A percentile compares a stretch with the other conserved stretches of the same genome.
Evolutionary conservation across 2,329 filamentous ascomycete genomes (phyloP).

Genomic region (Diaporthe batatas): DNA sequence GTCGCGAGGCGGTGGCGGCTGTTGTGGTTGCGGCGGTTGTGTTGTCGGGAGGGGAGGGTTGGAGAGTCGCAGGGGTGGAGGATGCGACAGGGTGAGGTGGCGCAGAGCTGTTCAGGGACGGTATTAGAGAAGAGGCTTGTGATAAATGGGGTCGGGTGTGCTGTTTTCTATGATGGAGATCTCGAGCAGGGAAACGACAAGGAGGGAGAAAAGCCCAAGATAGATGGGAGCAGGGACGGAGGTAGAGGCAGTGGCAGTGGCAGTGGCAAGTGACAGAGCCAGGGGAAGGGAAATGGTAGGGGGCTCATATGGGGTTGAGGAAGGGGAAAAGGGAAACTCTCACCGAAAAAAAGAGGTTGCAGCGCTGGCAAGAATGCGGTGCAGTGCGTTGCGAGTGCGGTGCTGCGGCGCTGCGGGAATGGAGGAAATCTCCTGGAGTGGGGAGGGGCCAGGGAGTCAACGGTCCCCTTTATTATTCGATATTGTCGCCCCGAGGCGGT

Average conservation of each 20-base stretch:
- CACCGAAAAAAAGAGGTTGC: constrained; percentile 39
- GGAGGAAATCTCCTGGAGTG: constrained; percentile 43
- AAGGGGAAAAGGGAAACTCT: constrained; percentile 35
- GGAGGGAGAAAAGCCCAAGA: constrained; percentile 4
- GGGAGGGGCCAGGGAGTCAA: constrained; percentile 41
- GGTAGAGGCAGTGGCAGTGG: neutral
- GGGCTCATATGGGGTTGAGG: constrained; percentile 35
- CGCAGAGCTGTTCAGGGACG: constrained; percentile 31
- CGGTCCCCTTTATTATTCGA: constrained; percentile 43
- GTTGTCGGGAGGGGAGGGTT: neutral
- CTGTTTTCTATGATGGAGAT: constrained; percentile 24
- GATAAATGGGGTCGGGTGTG: constrained; percentile 29
- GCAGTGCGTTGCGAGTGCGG: constrained; percentile 21
- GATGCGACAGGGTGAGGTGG: constrained; percentile 37
- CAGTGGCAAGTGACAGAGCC: neutral
- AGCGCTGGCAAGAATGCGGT: constrained; percentile 11
- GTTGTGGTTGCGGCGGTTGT: neutral
- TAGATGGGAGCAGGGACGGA: constrained; percentile 9
- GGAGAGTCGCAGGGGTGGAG: constrained; percentile 25
- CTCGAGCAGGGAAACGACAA: neutral
- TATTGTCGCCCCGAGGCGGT: constrained; percentile 43
- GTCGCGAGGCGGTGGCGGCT: neutral
- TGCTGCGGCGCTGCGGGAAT: constrained; percentile 36
- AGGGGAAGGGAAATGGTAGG: constrained; percentile 25
- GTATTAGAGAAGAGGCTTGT: constrained; percentile 30